Conservation (phyloP, 2,329 filamentous ascomycete species). For the Trichoderma sp. region DNA sequence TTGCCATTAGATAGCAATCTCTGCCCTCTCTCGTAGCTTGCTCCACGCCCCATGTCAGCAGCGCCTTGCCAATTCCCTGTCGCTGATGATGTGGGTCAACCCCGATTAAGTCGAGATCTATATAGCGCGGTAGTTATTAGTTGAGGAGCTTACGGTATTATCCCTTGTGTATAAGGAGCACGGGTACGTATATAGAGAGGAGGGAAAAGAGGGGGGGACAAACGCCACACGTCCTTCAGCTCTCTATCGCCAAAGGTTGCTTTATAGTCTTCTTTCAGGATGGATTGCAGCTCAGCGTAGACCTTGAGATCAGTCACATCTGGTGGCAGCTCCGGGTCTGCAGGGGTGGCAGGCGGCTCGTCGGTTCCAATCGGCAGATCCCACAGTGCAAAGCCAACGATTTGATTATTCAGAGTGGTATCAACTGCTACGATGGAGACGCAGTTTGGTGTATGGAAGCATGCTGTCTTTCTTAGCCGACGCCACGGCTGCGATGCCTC, state of each 20-base stretch:
- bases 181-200: neutral
- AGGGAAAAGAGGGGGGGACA: neutral
- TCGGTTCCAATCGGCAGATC: slow-evolving; percentile 1
- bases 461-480: slow-evolving; percentile 12
- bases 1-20: slow-evolving; percentile 21
- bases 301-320: slow-evolving; percentile 17
- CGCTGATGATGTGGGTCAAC: slow-evolving; percentile 22
- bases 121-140: neutral
- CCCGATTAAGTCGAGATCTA: slow-evolving; percentile 22
- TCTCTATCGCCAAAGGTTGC: slow-evolving; percentile 20
- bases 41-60: slow-evolving; percentile 22
- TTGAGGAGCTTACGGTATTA: neutral
- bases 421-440: slow-evolving; percentile 18
- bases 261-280: slow-evolving; percentile 14
- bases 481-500: slow-evolving; percentile 13
- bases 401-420: neutral
- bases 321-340: neutral
- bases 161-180: neutral
- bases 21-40: slow-evolving; percentile 16
- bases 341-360: neutral
- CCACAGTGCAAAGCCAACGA: slow-evolving; percentile 20
- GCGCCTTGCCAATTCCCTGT: slow-evolving; percentile 21
- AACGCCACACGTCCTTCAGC: slow-evolving; percentile 22
- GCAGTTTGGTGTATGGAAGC: neutral
- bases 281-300: slow-evolving; percentile 5